Percentiles rank a stretch among this genome's conserved stretches.
Conservation (phyloP, 768 basidiomycete genomes). For the Pleurotus ostreatus region DNA sequence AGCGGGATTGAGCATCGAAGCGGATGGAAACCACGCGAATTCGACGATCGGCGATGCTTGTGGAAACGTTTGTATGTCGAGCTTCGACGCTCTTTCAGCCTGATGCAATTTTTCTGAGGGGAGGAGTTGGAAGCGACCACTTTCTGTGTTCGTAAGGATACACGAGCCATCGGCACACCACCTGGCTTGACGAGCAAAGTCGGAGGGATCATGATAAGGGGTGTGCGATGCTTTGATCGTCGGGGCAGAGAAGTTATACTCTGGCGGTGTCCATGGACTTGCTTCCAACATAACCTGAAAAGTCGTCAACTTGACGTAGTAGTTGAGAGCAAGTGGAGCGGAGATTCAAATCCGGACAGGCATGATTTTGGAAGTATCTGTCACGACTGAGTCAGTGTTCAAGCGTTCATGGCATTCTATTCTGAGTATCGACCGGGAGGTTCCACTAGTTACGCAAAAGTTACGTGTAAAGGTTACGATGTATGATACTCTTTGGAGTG, state of each 20-base stretch:
- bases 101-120: background rate
- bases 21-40: constrained; percentile 82
- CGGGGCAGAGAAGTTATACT: background rate
- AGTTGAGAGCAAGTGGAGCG: background rate
- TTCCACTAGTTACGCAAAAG: no score
- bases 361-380: background rate
- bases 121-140: background rate
- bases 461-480: background rate
- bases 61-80: constrained; percentile 14
- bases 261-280: background rate
- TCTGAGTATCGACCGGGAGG: no score
- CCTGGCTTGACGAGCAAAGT: constrained; percentile 2
- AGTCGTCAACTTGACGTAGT: background rate
- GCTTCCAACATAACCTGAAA: background rate
- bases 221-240: background rate
- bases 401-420: no score
- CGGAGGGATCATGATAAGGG: background rate
- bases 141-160: background rate
- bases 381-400: background rate
- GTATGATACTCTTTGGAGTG: background rate
- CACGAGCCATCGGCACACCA: constrained; percentile 6
- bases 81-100: background rate
- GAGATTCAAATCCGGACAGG: background rate
- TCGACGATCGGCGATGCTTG: constrained; percentile 77
- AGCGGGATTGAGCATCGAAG: constrained; percentile 50